Conservation (phyloP, 2,329 filamentous ascomycete genomes). For the Hyphodiscus sp. region DNA sequence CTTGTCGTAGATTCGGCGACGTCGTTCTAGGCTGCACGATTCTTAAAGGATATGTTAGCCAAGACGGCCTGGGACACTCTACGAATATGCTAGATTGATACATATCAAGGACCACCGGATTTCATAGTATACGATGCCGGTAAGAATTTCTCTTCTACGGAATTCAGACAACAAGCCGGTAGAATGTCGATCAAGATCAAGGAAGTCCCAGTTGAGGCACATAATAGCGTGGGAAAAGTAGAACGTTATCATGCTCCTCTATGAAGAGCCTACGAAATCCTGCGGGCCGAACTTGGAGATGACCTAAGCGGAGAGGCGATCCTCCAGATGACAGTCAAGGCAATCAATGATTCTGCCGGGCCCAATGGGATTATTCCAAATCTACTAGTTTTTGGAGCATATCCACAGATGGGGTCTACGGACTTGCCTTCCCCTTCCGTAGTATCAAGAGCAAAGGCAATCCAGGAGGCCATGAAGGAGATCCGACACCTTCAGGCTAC, state of each 20-base stretch:
- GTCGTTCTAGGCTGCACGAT: no score
- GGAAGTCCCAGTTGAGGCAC: conserved; percentile 2
- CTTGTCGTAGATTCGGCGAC: no score
- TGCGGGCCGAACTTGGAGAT: no score
- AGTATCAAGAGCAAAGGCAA: not conserved
- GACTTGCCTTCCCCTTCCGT: not conserved
- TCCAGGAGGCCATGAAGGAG: not conserved
- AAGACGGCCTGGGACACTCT: no score
- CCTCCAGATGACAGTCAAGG: conserved; percentile 12
- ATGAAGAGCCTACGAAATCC: conserved; percentile 1
- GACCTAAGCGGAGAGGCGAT: not conserved
- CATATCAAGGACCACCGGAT: conserved; percentile 3
- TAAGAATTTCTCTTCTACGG: conserved; percentile 3
- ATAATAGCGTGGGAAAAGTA: conserved; percentile 4
- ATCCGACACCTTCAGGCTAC: not conserved
- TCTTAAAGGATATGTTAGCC: no score
- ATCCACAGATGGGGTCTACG: not conserved
- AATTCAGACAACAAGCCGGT: conserved; percentile 2
- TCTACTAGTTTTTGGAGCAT: conserved; percentile 7
- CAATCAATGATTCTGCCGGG: conserved; percentile 11
- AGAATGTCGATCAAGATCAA: conserved; percentile 2
- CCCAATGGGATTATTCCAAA: conserved; percentile 7
- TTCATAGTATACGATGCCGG: conserved; percentile 1
- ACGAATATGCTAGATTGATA: no score
- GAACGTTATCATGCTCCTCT: conserved; percentile 7